A percentile compares a stretch with the other conserved stretches of the same genome.
Conservation (phyloP, 1,284 basidiomycete genomes). For the Naganishia liquefaciens region DNA sequence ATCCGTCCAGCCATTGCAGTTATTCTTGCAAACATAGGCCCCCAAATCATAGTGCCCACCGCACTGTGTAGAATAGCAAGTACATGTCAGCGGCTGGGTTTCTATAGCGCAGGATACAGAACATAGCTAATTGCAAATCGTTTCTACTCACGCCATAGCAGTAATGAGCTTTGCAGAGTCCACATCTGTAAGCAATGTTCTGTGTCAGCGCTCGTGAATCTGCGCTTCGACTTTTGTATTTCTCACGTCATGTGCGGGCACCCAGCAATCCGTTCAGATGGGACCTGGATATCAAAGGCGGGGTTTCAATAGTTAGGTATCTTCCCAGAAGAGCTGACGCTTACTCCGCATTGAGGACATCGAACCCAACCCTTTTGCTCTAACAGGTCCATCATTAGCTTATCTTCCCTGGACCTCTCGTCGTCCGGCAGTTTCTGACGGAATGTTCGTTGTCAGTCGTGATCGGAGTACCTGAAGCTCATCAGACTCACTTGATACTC, state of each 20-base stretch:
- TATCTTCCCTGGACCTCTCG: conserved; percentile 14
- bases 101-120: not conserved
- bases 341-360: conserved; percentile 19
- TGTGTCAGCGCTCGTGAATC: not conserved
- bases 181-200: not conserved
- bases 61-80: not conserved
- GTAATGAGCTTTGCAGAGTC: conserved; percentile 18
- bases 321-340: not conserved
- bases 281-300: not conserved
- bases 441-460: not conserved
- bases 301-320: not conserved
- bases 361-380: conserved; percentile 18
- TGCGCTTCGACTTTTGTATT: not conserved
- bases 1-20: conserved; percentile 17
- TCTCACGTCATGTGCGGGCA: conserved; percentile 17
- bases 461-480: too few relatives aligned
- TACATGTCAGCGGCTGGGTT: not conserved
- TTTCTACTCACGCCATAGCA: conserved; percentile 4
- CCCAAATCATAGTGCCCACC: conserved; percentile 7
- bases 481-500: conserved; percentile 10
- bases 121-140: not conserved
- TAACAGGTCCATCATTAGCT: conserved; percentile 13
- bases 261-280: conserved; percentile 11
- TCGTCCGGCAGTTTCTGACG: conserved; percentile 9
- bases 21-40: conserved; percentile 12